Percentiles rank a stretch among this genome's conserved stretches.
Evolutionary conservation across 108 stramenopile genomes (phyloP).

Genomic region (Mediolabrus comicus): DNA sequence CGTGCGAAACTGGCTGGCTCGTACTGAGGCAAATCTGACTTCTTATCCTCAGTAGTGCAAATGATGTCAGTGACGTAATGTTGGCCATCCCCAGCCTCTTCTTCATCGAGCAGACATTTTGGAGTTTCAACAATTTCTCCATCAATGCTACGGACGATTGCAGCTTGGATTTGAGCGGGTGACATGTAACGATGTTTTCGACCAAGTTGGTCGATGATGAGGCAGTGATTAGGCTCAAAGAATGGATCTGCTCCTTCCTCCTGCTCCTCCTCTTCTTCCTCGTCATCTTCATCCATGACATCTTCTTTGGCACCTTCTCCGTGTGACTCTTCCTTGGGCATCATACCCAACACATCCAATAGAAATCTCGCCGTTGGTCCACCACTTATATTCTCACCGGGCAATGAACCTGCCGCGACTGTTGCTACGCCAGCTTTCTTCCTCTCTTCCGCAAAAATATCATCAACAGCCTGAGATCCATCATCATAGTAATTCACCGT

Average conservation of each 20-base stretch:
- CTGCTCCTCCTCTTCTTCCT: not conserved
- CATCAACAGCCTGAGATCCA: conserved; percentile 13
- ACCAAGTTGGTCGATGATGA: conserved; percentile 42
- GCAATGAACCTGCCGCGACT: conserved; percentile 4
- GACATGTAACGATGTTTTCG: conserved; percentile 39
- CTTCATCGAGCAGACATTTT: conserved; percentile 27
- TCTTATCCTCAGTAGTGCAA: conserved; percentile 33
- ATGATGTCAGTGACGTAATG: conserved; percentile 27
- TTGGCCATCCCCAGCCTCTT: conserved; percentile 4
- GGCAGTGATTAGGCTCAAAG: conserved; percentile 31
- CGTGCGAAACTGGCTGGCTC: conserved; percentile 44
- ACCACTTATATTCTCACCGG: conserved; percentile 21
- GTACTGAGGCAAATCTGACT: conserved; percentile 24
- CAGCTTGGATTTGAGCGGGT: conserved; percentile 34
- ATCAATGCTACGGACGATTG: conserved; percentile 29
- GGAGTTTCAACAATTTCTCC: conserved; percentile 31
- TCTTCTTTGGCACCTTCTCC: conserved; percentile 1
- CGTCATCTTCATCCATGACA: not conserved
- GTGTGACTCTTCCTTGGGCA: conserved; percentile 12
- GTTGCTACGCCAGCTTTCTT: not conserved
- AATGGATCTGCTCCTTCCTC: conserved; percentile 9
- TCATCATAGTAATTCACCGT: conserved; percentile 41
- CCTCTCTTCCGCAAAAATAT: conserved; percentile 4
- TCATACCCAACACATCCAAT: conserved; percentile 24
- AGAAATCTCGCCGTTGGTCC: conserved; percentile 18